Conservation (phyloP, 306 rosid species). For the Ormosia emarginata region DNA sequence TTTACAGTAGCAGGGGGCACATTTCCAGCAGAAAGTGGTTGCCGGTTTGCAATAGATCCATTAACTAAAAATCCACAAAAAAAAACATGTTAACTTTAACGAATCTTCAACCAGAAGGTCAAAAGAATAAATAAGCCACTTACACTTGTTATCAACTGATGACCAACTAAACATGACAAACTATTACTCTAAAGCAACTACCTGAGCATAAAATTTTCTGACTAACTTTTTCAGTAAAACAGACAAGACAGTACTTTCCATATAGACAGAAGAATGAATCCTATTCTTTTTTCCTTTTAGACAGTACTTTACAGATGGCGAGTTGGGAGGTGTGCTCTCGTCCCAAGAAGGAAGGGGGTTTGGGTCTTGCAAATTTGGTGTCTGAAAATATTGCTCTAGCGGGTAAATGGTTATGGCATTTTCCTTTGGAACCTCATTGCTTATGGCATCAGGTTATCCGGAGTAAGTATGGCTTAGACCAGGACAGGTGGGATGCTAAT, state of each 20-base stretch:
- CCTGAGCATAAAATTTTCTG: not conserved
- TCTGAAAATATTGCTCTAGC: too few relatives aligned
- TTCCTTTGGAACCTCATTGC: too few relatives aligned
- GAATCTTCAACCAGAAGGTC: slow-evolving; percentile 19
- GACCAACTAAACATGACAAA: slow-evolving; percentile 1
- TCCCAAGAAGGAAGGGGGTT: too few relatives aligned
- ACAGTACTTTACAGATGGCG: not conserved
- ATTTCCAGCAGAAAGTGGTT: slow-evolving; percentile 59
- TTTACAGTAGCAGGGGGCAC: slow-evolving; percentile 79
- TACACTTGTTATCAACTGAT: not conserved
- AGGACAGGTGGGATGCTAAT: too few relatives aligned
- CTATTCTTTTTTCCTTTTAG: not conserved
- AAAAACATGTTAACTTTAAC: not conserved
- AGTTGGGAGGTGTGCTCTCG: too few relatives aligned
- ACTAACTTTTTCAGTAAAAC: not conserved
- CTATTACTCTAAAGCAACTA: not conserved
- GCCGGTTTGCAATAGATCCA: slow-evolving; percentile 76
- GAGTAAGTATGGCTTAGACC: too few relatives aligned
- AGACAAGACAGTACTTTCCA: not conserved
- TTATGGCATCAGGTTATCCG: too few relatives aligned
- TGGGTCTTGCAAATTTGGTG: too few relatives aligned
- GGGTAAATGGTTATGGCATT: too few relatives aligned
- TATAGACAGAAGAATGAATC: not conserved
- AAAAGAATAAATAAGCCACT: slow-evolving; percentile 22
- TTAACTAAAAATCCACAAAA: slow-evolving; percentile 51